phyloP scores from a whole-genome alignment of 345 rosid species.

The Populus euphratica region DNA sequence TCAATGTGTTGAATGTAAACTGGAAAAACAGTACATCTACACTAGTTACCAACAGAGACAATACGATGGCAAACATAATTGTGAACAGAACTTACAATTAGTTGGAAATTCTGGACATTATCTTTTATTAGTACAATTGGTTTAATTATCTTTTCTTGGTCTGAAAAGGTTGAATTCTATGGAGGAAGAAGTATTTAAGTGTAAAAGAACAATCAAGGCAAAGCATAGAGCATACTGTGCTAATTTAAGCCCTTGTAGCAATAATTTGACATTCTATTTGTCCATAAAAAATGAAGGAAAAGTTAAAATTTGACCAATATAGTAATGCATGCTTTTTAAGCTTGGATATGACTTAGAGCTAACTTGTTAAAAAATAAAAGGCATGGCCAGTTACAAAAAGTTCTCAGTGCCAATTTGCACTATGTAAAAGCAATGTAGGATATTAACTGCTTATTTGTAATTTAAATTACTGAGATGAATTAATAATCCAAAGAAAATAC shows the following conservation, averaged over 20 bases:
- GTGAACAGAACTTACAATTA: background rate
- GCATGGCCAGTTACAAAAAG: background rate
- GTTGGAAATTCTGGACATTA: background rate
- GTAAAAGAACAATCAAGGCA: background rate
- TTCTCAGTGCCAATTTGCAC: background rate
- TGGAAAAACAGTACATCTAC: background rate
- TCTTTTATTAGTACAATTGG: background rate
- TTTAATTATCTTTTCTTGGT: background rate
- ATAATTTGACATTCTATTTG: background rate
- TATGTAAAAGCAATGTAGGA: background rate
- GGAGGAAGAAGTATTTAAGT: background rate
- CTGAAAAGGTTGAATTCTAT: background rate
- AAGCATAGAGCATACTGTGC: background rate
- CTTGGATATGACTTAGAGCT: background rate
- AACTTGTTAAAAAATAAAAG: conserved; percentile 1
- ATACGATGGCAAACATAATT: background rate
- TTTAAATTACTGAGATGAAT: background rate
- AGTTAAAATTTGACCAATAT: background rate
- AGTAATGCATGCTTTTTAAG: background rate
- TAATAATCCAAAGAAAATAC: conserved; percentile 34
- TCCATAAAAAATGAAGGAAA: background rate
- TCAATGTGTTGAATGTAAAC: background rate
- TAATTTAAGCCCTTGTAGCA: background rate
- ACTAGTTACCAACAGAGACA: background rate
- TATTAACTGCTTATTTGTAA: background rate